phyloP scores from a whole-genome alignment of 148 eudicot genomes.

The Limonium bicolor region DNA sequence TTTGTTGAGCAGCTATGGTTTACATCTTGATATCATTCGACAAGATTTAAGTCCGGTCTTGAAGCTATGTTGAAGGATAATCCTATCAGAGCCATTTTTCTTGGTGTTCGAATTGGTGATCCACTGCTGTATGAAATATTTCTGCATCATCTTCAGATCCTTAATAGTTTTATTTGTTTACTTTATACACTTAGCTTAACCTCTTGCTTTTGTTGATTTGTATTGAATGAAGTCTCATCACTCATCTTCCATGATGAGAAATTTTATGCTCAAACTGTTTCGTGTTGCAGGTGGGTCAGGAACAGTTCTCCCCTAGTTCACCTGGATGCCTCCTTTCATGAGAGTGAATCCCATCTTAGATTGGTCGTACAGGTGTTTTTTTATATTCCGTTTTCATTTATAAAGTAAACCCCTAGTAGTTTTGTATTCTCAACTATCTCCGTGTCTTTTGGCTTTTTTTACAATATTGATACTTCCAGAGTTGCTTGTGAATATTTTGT shows the following conservation, averaged over 20 bases:
- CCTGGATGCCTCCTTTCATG: conserved; percentile 99
- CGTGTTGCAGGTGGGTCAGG: conserved; percentile 79
- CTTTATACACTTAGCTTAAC: too few species aligned
- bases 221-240: background rate
- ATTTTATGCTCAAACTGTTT: conserved; percentile 4
- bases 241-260: background rate
- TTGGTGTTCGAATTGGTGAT: conserved; percentile 94
- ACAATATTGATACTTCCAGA: background rate
- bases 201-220: background rate
- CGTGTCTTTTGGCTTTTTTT: too few species aligned
- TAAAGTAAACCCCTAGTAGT: background rate
- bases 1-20: conserved; percentile 37
- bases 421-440: background rate
- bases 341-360: conserved; percentile 96
- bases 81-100: conserved; percentile 85
- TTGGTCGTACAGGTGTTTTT: conserved; percentile 88
- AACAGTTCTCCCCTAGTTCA: conserved; percentile 96
- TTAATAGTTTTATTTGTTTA: too few species aligned
- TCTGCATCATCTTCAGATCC: background rate
- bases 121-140: conserved; percentile 57
- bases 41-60: conserved; percentile 90
- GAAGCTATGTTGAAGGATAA: conserved; percentile 64
- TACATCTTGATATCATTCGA: conserved; percentile 83
- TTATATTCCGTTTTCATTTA: background rate
- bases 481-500: background rate